A percentile compares a stretch with the other conserved stretches of the same genome.
phyloP scores from a whole-genome alignment of 768 basidiomycete genomes.

The Psilocybe cubensis region DNA sequence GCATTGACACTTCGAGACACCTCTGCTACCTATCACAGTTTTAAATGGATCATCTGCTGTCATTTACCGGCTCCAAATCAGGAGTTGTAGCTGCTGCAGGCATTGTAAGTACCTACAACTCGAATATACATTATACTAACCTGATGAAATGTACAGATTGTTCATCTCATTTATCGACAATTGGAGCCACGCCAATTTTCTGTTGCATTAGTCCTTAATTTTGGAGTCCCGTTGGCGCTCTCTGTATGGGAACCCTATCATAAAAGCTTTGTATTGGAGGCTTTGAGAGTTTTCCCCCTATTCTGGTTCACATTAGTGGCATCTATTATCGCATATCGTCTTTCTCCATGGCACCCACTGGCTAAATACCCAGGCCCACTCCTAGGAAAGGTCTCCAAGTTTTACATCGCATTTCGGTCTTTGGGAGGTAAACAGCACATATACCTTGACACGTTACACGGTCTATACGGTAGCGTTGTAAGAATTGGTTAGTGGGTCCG shows the following conservation, averaged over 20 bases:
- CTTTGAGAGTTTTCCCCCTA: constrained; percentile 19
- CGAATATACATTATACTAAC: no score
- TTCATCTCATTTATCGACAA: constrained; percentile 37
- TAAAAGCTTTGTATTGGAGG: constrained; percentile 14
- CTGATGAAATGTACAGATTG: constrained; percentile 24
- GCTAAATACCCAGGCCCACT: constrained; percentile 54
- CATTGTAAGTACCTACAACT: no score
- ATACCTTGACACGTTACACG: constrained; percentile 50
- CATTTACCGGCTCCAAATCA: no score
- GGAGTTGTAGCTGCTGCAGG: no score
- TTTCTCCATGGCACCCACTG: constrained; percentile 58
- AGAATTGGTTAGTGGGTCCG: constrained; percentile 47
- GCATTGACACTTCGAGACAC: no score
- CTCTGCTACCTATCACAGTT: no score
- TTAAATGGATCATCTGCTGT: no score
- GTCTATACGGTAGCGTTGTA: constrained; percentile 58
- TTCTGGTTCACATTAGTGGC: constrained; percentile 32
- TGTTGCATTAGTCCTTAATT: constrained; percentile 26
- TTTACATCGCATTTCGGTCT: constrained; percentile 39
- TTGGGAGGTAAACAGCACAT: constrained; percentile 47
- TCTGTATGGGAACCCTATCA: constrained; percentile 23
- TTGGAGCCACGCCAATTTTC: constrained; percentile 33
- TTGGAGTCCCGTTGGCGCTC: constrained; percentile 29
- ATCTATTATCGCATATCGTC: constrained; percentile 44
- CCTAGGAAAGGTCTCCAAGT: constrained; percentile 42